These are phyloP conservation scores for Tetradesmus lagerheimii DNA, from an alignment of 139 green algal species.

Conservation along the genomic window DNA sequence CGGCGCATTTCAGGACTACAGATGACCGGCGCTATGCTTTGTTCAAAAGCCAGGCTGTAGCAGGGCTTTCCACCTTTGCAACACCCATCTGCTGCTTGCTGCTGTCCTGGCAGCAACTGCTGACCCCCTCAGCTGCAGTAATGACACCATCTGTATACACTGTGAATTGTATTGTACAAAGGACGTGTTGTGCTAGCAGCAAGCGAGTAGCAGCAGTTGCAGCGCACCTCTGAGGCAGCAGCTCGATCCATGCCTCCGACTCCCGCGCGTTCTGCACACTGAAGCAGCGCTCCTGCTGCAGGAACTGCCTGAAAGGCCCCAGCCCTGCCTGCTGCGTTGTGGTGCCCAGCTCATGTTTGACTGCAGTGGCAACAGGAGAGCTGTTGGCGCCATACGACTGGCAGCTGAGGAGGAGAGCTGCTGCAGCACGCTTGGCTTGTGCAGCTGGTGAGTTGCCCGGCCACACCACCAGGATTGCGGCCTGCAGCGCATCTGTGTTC, in stretches of 20 bases:
- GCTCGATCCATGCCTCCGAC: neutral
- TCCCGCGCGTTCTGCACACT: neutral
- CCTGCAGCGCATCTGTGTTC: neutral
- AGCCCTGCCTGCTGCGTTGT: neutral
- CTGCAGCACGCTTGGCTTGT: neutral
- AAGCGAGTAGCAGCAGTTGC: neutral
- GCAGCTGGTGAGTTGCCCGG: neutral
- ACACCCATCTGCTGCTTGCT: too few relatives aligned
- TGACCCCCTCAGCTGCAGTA: too few relatives aligned
- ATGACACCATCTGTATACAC: neutral
- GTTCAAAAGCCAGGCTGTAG: too few relatives aligned
- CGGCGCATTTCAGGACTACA: too few relatives aligned
- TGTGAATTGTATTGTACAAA: too few relatives aligned
- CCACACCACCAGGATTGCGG: neutral
- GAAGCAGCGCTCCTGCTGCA: neutral
- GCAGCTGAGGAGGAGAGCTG: neutral
- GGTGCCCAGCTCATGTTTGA: neutral
- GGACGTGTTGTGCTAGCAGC: too few relatives aligned
- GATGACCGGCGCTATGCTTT: too few relatives aligned
- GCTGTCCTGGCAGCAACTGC: too few relatives aligned
- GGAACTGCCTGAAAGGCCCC: neutral
- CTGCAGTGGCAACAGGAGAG: neutral
- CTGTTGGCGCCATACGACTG: neutral
- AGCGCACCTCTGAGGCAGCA: neutral
- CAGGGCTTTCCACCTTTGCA: too few relatives aligned